Evolutionary conservation across 2,329 filamentous ascomycete species (phyloP), one percentile per base, ranked within the genome.

Genomic region (Pseudogymnoascus sp.): DNA sequence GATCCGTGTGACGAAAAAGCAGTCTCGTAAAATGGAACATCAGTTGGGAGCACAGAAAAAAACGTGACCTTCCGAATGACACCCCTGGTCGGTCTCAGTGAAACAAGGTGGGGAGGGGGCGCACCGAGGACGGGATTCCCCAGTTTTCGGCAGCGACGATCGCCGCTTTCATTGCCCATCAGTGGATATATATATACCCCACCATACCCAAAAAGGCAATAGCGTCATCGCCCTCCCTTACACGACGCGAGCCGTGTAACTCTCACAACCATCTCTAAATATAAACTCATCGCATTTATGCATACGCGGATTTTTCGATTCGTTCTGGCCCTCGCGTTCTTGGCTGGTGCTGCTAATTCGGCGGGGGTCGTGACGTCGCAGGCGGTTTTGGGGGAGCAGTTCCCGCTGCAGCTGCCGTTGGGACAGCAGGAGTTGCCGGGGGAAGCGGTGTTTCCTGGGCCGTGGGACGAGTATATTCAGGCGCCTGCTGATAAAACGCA

Each of bases 401-500:
- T 15, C 4, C 4, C 33, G 7, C 13, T 36, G 6, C 42, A 26
- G 21, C 13, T 8, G 11, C 33, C 33, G 42, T 23, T 26, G 50
- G n/a, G 13, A 19, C 50, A 66, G 15, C 50, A 66, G 9, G 47
- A 66, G n/a, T 69, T 76, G 13, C 74, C 74, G 1, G 64, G 64
- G 11, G 60, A 71, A 28, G 71, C 76, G 0, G 63, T 76, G 5
- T 78, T 76, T 42, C 74, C 74, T 28, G 77, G 76, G 3, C 74
- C 75, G 1, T 78, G 76, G 77, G 74, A 77, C 40, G 63, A 65
- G 9, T 74, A 75, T 61, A 76, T 77, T 60, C 72, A 73, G 44
- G 75, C 76, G 2, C 74, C 76, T 8, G 64, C 66, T 31, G 70
- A 75, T 63, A 75, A 77, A 66, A 70, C 71, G 3, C 67, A 71